Evolutionary conservation across 108 stramenopile genomes (phyloP).

Genomic region (Cyclotella sp.): DNA sequence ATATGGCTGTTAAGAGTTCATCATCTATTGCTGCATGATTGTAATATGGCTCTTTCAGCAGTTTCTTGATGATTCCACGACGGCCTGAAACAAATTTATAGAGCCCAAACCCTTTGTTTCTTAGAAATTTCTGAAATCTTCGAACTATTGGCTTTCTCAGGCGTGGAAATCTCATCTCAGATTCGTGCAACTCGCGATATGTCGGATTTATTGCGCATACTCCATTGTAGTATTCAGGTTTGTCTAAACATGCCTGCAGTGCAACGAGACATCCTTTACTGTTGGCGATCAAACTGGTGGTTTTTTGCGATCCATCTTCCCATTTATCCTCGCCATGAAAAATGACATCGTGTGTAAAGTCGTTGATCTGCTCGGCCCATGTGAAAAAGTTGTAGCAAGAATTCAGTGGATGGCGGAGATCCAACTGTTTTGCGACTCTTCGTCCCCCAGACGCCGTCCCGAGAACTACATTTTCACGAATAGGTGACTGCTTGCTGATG

Average conservation of each 20-base stretch:
- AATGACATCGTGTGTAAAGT: constrained; percentile 73
- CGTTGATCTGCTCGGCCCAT: constrained; percentile 80
- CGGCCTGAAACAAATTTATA: constrained; percentile 51
- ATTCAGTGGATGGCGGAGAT: constrained; percentile 66
- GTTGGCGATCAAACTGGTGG: constrained; percentile 58
- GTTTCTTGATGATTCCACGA: constrained; percentile 44
- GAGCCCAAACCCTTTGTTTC: constrained; percentile 54
- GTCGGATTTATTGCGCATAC: constrained; percentile 35
- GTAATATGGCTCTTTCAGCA: constrained; percentile 57
- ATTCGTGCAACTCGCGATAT: constrained; percentile 56
- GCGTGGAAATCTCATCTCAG: constrained; percentile 42
- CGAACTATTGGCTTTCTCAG: constrained; percentile 41
- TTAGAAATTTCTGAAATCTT: constrained; percentile 44
- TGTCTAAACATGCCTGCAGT: constrained; percentile 57
- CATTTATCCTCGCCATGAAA: constrained; percentile 27
- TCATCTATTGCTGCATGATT: constrained; percentile 56
- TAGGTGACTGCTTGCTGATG: constrained; percentile 12
- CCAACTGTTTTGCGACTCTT: constrained; percentile 55
- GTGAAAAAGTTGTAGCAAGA: constrained; percentile 90
- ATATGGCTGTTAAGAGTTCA: constrained; percentile 48
- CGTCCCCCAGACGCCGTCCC: constrained; percentile 66
- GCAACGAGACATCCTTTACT: constrained; percentile 59
- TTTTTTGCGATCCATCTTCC: constrained; percentile 23
- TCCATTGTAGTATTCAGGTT: constrained; percentile 42
- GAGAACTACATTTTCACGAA: constrained; percentile 52